Conservation (phyloP, 2,329 filamentous ascomycete genomes). For the Ascosphaera apis region DNA sequence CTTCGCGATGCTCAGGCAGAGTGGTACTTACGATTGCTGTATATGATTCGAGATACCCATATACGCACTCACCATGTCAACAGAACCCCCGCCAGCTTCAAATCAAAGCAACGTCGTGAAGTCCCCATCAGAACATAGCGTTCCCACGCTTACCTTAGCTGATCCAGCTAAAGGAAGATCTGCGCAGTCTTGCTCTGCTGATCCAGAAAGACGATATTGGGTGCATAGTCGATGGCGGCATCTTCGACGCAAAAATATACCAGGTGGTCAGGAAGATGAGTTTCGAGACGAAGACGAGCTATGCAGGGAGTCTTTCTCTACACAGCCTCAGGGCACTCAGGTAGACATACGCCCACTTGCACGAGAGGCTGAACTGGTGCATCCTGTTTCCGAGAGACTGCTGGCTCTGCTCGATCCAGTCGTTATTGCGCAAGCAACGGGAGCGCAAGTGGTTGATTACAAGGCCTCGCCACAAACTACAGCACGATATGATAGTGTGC, state of each 20-base stretch:
- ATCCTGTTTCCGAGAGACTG: neutral
- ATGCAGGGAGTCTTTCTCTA: neutral
- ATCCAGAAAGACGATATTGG: neutral
- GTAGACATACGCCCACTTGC: neutral
- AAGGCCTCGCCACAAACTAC: neutral
- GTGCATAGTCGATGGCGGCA: neutral
- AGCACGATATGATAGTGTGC: constrained; percentile 18
- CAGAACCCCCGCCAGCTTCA: too few species aligned
- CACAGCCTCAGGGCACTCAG: neutral
- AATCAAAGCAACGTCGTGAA: too few species aligned
- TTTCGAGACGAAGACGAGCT: neutral
- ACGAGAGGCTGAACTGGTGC: neutral
- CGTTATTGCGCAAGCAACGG: neutral
- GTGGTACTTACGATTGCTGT: too few species aligned
- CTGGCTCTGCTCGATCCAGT: neutral
- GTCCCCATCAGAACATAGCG: neutral
- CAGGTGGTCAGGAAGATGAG: neutral
- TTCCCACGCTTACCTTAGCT: neutral
- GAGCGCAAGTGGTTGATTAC: neutral
- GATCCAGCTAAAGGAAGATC: neutral
- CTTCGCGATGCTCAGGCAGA: too few species aligned
- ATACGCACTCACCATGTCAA: too few species aligned
- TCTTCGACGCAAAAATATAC: neutral
- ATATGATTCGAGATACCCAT: too few species aligned
- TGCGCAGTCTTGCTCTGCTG: neutral